A percentile compares a stretch with the other conserved stretches of the same genome.
Evolutionary conservation across 768 basidiomycete genomes (phyloP).

Genomic region (Suillus lakei): DNA sequence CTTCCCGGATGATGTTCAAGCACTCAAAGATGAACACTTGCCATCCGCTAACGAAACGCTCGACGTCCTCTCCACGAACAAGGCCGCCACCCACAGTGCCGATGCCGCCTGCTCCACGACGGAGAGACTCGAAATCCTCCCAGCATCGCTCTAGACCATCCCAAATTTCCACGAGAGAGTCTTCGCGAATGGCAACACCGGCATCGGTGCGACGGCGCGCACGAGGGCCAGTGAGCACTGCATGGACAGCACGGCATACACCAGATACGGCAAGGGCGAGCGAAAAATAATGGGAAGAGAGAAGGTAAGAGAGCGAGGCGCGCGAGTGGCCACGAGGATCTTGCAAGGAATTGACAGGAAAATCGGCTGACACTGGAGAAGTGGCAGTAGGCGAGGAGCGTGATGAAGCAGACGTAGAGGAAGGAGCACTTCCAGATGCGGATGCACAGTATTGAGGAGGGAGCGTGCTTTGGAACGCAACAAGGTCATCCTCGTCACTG

Average conservation of each 20-base stretch:
- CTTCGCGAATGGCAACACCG: conserved; percentile 59
- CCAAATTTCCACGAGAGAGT: conserved; percentile 81
- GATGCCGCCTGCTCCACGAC: conserved; percentile 47
- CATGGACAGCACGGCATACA: conserved; percentile 79
- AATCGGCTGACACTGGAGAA: conserved; percentile 25
- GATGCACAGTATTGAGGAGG: conserved; percentile 44
- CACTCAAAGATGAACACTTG: conserved; percentile 94
- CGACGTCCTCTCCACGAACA: conserved; percentile 55
- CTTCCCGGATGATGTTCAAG: conserved; percentile 86
- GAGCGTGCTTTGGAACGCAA: conserved; percentile 69
- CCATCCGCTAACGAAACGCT: conserved; percentile 83
- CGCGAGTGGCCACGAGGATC: conserved; percentile 31
- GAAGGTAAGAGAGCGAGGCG: conserved; percentile 50
- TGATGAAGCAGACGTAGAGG: conserved; percentile 37
- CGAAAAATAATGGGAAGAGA: conserved; percentile 63
- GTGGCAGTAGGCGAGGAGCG: conserved; percentile 37
- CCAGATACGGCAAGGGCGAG: conserved; percentile 76
- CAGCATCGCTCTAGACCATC: conserved; percentile 79
- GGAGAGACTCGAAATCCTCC: conserved; percentile 79
- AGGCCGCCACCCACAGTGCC: conserved; percentile 39
- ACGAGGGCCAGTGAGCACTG: conserved; percentile 76
- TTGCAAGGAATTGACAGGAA: conserved; percentile 27
- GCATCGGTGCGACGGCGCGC: conserved; percentile 63
- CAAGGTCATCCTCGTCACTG: conserved; percentile 79
- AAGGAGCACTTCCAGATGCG: conserved; percentile 31